These are phyloP conservation scores for Flammula alnicola DNA, from an alignment of 1,284 basidiomycete genomes.

Conservation along the genomic window DNA sequence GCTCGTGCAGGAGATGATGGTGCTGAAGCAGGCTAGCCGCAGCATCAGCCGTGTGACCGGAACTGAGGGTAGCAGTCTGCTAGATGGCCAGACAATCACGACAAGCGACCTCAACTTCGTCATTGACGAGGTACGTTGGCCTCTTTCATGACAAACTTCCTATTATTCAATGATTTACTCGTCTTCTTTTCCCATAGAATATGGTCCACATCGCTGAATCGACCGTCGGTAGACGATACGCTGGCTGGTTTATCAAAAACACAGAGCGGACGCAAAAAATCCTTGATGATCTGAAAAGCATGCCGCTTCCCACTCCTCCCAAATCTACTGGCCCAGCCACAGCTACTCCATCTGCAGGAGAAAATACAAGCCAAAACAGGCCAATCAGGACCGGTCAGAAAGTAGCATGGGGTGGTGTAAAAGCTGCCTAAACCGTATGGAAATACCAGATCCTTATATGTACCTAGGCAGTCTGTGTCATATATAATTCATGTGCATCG, in stretches of 20 bases:
- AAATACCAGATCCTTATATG: too few relatives aligned
- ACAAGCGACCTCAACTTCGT: constrained; percentile 96
- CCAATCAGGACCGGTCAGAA: constrained; percentile 43
- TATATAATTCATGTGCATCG: too few relatives aligned
- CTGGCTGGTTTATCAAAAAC: constrained; percentile 97
- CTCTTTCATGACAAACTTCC: background rate
- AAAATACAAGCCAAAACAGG: constrained; percentile 25
- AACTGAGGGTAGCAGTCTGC: constrained; percentile 58
- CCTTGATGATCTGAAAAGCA: constrained; percentile 74
- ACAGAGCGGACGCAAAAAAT: constrained; percentile 89
- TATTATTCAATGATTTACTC: background rate
- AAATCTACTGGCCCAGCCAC: constrained; percentile 26
- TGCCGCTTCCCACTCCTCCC: constrained; percentile 53
- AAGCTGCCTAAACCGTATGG: too few relatives aligned
- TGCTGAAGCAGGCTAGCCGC: constrained; percentile 88
- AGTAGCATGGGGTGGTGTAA: constrained; percentile 64
- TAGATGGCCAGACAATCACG: constrained; percentile 87
- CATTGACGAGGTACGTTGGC: constrained; percentile 79
- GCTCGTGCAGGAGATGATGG: constrained; percentile 96
- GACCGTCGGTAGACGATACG: constrained; percentile 89
- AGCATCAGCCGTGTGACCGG: constrained; percentile 64
- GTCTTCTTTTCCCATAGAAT: constrained; percentile 53
- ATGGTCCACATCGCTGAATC: constrained; percentile 97
- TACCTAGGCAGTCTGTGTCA: too few relatives aligned
- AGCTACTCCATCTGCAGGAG: constrained; percentile 24